Base-by-base conservation (phyloP, 2,329 filamentous ascomycete genomes). In the Cladosporium sp. region DNA sequence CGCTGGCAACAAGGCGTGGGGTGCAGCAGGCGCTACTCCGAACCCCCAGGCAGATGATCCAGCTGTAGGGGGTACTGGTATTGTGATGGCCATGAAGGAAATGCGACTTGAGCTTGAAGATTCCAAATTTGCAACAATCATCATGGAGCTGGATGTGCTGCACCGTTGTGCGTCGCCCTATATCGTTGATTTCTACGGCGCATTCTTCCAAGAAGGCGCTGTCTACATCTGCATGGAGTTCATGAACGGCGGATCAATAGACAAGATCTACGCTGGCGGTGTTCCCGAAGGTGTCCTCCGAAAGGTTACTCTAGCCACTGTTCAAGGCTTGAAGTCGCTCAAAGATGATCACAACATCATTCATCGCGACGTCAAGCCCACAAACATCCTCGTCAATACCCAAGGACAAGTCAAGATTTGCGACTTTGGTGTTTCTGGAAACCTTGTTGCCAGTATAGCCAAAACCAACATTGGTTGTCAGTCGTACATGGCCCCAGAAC, bases 291-390 rank as follows among this genome's bases (percentile, higher is more conserved):
- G 80, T 36, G 84, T 98, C 0, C 73, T 98, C 45, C 83, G 84
- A 49, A 97, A 96, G 67, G 93, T 98, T 56, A 90, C 92, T 0
- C 81, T 93, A 56, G 85, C 87, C 16, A 96, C 93, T 0, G 83
- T 93, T 6, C 88, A 91, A 78, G 93, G 93, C 0, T 76, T 98
- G 55, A 97, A 95, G 72, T 84, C 85, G 16, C 73, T 98, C 53
- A 98, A 98, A 68, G 93, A 98, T 55, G 90, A 96, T 54, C 93
- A 98, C 74, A 97, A 95, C 71, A 98, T 98, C 69, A 98, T 98
- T 57, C 93, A 98, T 67, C 85, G 93, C 57, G 93, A 98, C 65
- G 93, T 98, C 57, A 98, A 98, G 69, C 93, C 93, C 1, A 98
- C 93, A n/a, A 98, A 98, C 62, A 96, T 98, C 53, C 77, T 98